phyloP scores from a whole-genome alignment of 2,329 filamentous ascomycete genomes.

The Fusarium ambrosium region DNA sequence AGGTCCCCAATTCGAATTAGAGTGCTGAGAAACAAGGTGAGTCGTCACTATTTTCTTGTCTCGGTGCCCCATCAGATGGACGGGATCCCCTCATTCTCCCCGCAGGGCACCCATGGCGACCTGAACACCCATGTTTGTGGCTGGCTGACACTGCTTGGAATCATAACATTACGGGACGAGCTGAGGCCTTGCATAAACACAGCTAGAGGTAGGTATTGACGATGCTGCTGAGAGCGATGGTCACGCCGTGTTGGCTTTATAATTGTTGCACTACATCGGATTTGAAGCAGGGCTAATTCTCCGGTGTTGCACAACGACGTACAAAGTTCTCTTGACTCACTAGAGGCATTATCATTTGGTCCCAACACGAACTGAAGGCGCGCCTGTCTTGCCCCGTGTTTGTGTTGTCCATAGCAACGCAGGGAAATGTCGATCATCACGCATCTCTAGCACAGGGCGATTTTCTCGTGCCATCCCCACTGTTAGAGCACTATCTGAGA shows the following conservation, averaged over 20 bases:
- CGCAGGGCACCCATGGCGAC: not conserved
- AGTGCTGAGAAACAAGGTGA: not conserved
- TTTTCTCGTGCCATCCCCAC: too few species aligned
- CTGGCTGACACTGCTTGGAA: conserved; percentile 5
- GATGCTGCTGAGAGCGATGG: not conserved
- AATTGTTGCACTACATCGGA: not conserved
- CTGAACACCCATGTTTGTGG: not conserved
- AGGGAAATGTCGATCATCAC: not conserved
- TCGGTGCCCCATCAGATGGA: not conserved
- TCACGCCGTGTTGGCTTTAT: not conserved
- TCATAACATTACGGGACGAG: not conserved
- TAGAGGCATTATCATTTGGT: not conserved
- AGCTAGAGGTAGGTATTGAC: not conserved
- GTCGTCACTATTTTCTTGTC: not conserved
- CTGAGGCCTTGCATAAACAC: not conserved
- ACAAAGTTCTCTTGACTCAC: not conserved
- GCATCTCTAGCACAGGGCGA: not conserved
- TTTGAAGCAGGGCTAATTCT: not conserved
- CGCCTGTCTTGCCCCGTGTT: not conserved
- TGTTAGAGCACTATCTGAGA: too few species aligned
- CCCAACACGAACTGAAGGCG: not conserved
- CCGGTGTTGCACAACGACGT: not conserved
- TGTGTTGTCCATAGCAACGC: not conserved
- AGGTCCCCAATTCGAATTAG: not conserved
- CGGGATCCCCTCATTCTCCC: not conserved